A percentile compares a stretch with the other conserved stretches of the same genome.
Evolutionary conservation across 1,284 basidiomycete species (phyloP).

Genomic region (Ceratorhiza oryzae-sativae): DNA sequence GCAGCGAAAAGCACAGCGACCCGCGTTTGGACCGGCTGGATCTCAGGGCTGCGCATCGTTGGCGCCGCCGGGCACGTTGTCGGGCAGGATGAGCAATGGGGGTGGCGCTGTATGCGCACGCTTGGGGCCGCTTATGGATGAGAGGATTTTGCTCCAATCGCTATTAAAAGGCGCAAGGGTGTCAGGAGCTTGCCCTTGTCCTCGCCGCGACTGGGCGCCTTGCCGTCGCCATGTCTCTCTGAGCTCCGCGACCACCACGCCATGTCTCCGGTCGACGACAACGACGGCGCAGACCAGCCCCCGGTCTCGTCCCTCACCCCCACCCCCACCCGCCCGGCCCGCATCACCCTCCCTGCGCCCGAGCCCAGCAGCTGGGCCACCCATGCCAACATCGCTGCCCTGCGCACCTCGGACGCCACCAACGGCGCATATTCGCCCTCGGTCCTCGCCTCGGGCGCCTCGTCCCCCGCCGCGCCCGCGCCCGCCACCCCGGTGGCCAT

Average conservation of each 20-base stretch:
- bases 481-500: too few relatives aligned
- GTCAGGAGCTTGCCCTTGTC: constrained; percentile 2
- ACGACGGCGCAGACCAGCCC: background rate
- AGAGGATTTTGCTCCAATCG: background rate
- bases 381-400: constrained; percentile 37
- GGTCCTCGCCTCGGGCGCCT: constrained; percentile 14
- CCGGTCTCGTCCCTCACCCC: constrained; percentile 10
- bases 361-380: constrained; percentile 37
- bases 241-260: constrained; percentile 26
- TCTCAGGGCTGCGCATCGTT: background rate
- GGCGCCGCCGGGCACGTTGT: background rate
- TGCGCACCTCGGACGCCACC: constrained; percentile 38
- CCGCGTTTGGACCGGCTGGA: background rate
- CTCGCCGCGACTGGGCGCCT: background rate
- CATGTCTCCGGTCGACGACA: constrained; percentile 12
- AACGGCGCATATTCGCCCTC: constrained; percentile 32
- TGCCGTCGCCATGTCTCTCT: constrained; percentile 10
- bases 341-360: constrained; percentile 37
- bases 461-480: constrained; percentile 21
- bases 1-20: background rate
- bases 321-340: background rate
- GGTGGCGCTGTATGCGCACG: background rate
- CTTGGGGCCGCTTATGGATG: background rate
- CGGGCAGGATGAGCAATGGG: background rate
- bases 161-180: constrained; percentile 19